Percentiles rank a stretch among this genome's conserved stretches.
Conservation (phyloP, 202 grass and related monocot genomes). For the Brachypodium distachyon region DNA sequence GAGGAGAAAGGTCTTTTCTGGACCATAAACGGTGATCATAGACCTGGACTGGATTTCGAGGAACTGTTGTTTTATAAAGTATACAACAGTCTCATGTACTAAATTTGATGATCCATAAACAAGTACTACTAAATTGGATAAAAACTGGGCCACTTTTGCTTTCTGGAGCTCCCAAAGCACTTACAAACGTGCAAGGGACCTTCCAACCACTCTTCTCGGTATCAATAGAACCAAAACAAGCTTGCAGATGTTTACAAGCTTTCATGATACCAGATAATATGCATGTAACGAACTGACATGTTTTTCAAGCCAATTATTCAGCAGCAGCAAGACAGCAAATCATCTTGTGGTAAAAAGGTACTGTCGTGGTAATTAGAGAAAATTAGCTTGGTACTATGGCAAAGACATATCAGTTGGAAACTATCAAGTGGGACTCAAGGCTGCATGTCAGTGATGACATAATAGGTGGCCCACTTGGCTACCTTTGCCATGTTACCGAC, state of each 20-base stretch:
- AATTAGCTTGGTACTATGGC: neutral
- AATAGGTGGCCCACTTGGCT: neutral
- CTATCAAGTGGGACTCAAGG: neutral
- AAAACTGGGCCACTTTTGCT: neutral
- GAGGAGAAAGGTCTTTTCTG: slow-evolving; percentile 9
- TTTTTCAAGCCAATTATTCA: neutral
- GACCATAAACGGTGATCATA: neutral
- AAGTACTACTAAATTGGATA: neutral
- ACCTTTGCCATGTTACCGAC: neutral
- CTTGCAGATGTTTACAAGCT: neutral
- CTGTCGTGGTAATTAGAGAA: neutral
- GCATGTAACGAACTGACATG: neutral
- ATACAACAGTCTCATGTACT: neutral
- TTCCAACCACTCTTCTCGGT: neutral
- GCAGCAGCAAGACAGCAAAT: neutral
- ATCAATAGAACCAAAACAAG: neutral
- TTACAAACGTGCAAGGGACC: neutral
- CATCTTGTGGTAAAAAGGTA: neutral
- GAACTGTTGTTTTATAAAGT: slow-evolving; percentile 5
- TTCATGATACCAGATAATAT: neutral
- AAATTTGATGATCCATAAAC: neutral
- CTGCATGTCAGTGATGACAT: neutral
- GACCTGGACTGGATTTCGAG: neutral
- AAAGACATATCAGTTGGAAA: neutral
- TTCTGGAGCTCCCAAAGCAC: neutral